A percentile compares a stretch with the other conserved stretches of the same genome.
phyloP scores from a whole-genome alignment of 305 asterid genomes.

The Rubia tinctorum region DNA sequence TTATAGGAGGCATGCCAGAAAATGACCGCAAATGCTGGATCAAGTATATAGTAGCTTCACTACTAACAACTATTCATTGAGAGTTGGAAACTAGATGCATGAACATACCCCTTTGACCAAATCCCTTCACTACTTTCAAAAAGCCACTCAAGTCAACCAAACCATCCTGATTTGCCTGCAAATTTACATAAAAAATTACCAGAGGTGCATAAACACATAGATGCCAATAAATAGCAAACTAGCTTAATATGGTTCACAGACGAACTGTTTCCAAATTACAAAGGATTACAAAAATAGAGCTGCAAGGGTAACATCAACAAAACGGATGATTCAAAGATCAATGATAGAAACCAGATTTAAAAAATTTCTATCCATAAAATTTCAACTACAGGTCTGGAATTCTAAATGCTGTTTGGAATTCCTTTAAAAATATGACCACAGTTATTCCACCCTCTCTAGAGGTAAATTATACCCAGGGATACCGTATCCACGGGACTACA shows the following conservation, averaged over 20 bases:
- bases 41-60: not conserved
- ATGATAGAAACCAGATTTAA: not conserved
- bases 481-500: not conserved
- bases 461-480: not conserved
- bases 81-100: not conserved
- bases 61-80: not conserved
- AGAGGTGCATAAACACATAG: not conserved
- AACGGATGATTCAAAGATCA: not conserved
- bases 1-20: not conserved
- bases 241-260: not conserved
- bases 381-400: not conserved
- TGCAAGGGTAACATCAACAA: not conserved
- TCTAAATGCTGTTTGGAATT: not conserved
- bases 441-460: not conserved
- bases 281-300: not conserved
- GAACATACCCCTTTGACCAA: not conserved
- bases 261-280: not conserved
- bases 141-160: not conserved
- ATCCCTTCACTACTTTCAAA: not conserved
- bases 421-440: not conserved
- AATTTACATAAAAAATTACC: not conserved
- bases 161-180: conserved; percentile 3
- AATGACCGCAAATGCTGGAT: not conserved
- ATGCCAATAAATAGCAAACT: not conserved
- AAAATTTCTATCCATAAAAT: not conserved